phyloP scores from a whole-genome alignment of 306 rosid genomes.

The Cucurbita argyrosperma region DNA sequence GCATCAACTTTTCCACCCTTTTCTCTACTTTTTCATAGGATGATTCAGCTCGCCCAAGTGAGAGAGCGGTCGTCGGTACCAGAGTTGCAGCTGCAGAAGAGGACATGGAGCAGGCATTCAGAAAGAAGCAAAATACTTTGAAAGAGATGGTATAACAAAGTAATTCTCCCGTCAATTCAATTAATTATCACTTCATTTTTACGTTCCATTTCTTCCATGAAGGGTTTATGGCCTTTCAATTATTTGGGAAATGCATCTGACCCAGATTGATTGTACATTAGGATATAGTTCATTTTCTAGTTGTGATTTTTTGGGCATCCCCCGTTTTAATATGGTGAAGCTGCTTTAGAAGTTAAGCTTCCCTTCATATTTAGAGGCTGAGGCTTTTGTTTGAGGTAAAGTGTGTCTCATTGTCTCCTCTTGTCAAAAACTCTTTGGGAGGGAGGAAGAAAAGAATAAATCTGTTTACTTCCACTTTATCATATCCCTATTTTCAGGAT shows the following conservation, averaged over 20 bases:
- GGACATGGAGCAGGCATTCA: neutral
- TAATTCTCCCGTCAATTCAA: neutral
- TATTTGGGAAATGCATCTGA: neutral
- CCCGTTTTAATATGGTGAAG: neutral
- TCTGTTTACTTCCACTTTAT: neutral
- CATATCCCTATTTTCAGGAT: neutral
- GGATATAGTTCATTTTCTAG: neutral
- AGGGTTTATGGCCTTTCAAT: neutral
- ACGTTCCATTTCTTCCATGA: neutral
- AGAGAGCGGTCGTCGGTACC: too few species aligned
- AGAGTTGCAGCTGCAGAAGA: conserved; percentile 1
- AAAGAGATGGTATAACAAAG: neutral
- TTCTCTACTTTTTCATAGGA: neutral
- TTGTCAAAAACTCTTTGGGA: neutral
- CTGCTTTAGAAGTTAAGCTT: neutral
- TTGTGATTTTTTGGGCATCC: neutral
- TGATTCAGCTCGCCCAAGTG: neutral
- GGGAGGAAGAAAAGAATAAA: neutral
- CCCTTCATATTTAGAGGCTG: neutral
- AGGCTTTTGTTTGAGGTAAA: neutral
- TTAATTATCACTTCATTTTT: conserved; percentile 1
- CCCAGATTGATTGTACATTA: conserved; percentile 3
- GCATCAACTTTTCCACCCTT: neutral
- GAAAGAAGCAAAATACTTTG: conserved; percentile 2
- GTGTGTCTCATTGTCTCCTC: neutral